Conservation (phyloP, 1,284 basidiomycete species). For the Tetrapyrgos nigripes region DNA sequence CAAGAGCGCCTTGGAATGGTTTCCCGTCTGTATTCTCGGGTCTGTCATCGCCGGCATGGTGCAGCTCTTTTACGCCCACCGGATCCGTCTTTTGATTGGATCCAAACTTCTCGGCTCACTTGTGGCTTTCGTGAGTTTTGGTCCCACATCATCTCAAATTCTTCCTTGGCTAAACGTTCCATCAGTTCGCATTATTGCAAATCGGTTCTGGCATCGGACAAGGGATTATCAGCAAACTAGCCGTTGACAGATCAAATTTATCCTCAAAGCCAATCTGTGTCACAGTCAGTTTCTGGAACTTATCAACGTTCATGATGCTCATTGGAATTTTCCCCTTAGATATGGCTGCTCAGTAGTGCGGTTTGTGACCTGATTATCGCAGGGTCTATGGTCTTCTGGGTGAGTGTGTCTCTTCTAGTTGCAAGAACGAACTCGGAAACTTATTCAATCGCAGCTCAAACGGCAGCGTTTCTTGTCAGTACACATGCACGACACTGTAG, state of each 20-base stretch:
- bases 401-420: neutral
- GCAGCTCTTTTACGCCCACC: conserved; percentile 16
- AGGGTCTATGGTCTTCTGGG: conserved; percentile 9
- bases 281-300: neutral
- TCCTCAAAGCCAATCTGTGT: conserved; percentile 12
- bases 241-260: conserved; percentile 7
- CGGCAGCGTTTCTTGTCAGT: conserved; percentile 2
- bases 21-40: conserved; percentile 17
- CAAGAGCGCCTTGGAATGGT: conserved; percentile 17
- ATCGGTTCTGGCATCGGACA: conserved; percentile 15
- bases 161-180: too few relatives aligned
- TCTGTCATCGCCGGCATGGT: conserved; percentile 15
- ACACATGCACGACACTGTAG: neutral
- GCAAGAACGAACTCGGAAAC: too few relatives aligned
- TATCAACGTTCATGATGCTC: neutral
- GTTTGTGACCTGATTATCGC: conserved; percentile 12
- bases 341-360: conserved; percentile 16
- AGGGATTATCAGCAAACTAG: conserved; percentile 15
- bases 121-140: neutral
- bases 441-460: conserved; percentile 7
- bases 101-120: neutral
- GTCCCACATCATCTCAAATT: neutral
- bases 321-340: neutral
- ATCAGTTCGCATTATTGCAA: conserved; percentile 13
- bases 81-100: neutral